Evolutionary conservation across 345 rosid species (phyloP), one percentile per base, ranked within the genome.

Genomic region (Anacardium occidentale): DNA sequence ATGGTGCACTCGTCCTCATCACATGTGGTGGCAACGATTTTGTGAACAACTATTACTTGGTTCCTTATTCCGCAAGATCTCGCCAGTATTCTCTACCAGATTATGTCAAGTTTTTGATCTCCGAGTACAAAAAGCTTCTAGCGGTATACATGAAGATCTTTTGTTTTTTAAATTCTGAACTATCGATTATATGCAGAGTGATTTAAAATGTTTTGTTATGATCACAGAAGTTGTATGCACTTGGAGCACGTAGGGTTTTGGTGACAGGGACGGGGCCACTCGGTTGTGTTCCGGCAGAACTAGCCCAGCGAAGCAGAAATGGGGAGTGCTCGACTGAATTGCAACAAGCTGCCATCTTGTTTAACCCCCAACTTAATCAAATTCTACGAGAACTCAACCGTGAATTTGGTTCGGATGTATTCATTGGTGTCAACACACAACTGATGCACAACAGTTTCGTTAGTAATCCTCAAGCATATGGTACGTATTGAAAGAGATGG

Each of bases 181-280:
- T 47, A 55, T 55, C 5, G 24, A 24, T 56, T 3, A 57, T 10
- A 13, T 44, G 10, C n/a, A 24, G 7, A 2, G 13, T 57, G 9
- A 57, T n/a, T 24, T 25, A 47, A 17, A 62, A 1, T 60, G 4
- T 5, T 15, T 15, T 52, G 21, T n/a, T 53, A 8, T 32, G 9
- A 6, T 68, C 17, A 50, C 81, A 90, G 98, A 89, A 84, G 66
- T 29, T 86, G 34, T 72, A 85, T 66, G 80, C 83, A 10, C 75
- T 94, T 37, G 97, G 98, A 67, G 98, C 90, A 18, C 75, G 94
- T 20, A 84, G 90, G 81, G 94, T 94, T 53, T 62, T 94, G 48
- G 98, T 94, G 85, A 91, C 94, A 0, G 98, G 97, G 11, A 87
- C 92, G 0, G 96, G 98, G 60, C 98, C 96, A 11, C 4, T 94